phyloP scores from a whole-genome alignment of 169 alveolate genomes.

The Plasmodium yoelii region DNA sequence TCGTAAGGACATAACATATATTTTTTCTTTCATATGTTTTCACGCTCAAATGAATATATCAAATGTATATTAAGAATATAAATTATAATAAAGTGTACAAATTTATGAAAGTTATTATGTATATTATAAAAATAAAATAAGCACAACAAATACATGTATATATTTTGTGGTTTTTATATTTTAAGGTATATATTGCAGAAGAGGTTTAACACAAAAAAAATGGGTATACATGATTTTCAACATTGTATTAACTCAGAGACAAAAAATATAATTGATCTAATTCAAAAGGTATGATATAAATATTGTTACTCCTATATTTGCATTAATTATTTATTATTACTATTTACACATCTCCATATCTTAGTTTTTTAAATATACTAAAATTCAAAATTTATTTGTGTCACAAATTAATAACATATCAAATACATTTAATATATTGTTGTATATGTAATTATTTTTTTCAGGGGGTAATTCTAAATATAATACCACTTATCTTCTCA shows the following conservation, averaged over 20 bases:
- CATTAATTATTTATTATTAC: background rate
- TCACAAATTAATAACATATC: background rate
- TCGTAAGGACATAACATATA: conserved; percentile 46
- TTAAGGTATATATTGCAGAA: conserved; percentile 55
- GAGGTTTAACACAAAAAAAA: conserved; percentile 55
- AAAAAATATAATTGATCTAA: conserved; percentile 66
- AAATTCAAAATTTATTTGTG: background rate
- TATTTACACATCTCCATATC: background rate
- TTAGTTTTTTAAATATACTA: conserved; percentile 14
- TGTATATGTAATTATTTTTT: conserved; percentile 17
- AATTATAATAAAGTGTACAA: background rate
- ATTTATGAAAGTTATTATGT: background rate
- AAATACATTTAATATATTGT: conserved; percentile 1
- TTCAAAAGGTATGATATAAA: conserved; percentile 52
- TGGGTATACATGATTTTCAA: conserved; percentile 61
- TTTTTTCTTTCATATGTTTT: conserved; percentile 11
- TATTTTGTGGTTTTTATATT: background rate
- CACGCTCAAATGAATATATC: conserved; percentile 2
- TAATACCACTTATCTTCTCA: conserved; percentile 70
- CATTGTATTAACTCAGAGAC: conserved; percentile 64
- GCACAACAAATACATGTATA: background rate
- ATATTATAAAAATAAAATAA: background rate
- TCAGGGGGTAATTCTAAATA: conserved; percentile 66
- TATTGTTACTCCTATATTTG: background rate
- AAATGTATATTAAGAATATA: background rate